A percentile compares a stretch with the other conserved stretches of the same genome.
These are phyloP conservation scores for Rhizophagus sp. DNA, from an alignment of 192 early-diverging fungal species.

Conservation along the genomic window DNA sequence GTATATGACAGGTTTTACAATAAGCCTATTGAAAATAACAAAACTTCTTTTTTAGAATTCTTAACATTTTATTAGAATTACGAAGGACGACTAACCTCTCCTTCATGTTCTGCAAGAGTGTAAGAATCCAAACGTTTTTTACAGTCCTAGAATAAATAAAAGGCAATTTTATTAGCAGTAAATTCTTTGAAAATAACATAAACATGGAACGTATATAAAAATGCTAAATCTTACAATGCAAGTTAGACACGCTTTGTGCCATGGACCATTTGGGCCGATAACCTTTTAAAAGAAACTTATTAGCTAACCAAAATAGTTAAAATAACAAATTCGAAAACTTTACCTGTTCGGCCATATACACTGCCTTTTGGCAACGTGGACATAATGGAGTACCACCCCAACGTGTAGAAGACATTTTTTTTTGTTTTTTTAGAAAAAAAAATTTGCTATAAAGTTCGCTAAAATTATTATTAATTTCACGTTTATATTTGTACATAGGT, in stretches of 20 bases:
- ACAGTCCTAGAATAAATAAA: conserved; percentile 41
- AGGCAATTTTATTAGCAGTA: conserved; percentile 27
- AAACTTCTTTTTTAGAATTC: not conserved
- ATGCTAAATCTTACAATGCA: conserved; percentile 31
- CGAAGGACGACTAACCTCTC: conserved; percentile 43
- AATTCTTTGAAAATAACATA: not conserved
- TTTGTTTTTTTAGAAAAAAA: not conserved
- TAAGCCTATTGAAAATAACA: conserved; percentile 44
- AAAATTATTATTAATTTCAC: too few relatives aligned
- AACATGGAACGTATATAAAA: not conserved
- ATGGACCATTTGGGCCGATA: conserved; percentile 41
- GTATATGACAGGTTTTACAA: conserved; percentile 57
- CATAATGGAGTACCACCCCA: conserved; percentile 51
- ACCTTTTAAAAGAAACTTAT: conserved; percentile 29
- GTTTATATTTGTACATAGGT: too few relatives aligned
- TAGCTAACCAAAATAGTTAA: not conserved
- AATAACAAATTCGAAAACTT: not conserved
- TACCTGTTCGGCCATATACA: conserved; percentile 54
- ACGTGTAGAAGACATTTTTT: conserved; percentile 33
- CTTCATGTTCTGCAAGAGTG: conserved; percentile 51
- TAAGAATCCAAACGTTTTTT: conserved; percentile 58
- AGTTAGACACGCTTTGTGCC: conserved; percentile 38
- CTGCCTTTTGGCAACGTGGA: conserved; percentile 52
- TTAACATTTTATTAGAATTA: too few relatives aligned
- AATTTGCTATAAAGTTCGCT: too few relatives aligned